phyloP scores from a whole-genome alignment of 2,329 filamentous ascomycete genomes.

The Penicillium sp. region DNA sequence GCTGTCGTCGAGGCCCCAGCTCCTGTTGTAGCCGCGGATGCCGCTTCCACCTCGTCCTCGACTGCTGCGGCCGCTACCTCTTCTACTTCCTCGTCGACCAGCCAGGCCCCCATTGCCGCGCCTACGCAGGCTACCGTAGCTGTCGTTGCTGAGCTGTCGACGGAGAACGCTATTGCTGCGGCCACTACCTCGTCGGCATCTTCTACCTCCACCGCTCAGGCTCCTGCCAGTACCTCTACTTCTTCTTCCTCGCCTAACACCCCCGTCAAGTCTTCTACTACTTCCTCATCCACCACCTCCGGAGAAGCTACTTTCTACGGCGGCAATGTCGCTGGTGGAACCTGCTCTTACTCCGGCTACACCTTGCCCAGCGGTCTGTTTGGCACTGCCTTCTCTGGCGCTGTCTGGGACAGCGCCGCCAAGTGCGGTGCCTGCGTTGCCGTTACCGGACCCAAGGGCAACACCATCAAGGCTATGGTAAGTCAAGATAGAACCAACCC shows the following conservation, averaged over 20 bases:
- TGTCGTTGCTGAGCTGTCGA: conserved; percentile 3
- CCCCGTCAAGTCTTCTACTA: conserved; percentile 28
- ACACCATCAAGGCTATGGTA: conserved; percentile 66
- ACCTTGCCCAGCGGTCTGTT: conserved; percentile 58
- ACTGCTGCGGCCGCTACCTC: neutral
- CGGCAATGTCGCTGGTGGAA: conserved; percentile 60
- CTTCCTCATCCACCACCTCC: conserved; percentile 12
- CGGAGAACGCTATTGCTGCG: conserved; percentile 7
- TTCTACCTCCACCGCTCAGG: neutral
- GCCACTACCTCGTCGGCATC: neutral
- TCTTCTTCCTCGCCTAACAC: conserved; percentile 12
- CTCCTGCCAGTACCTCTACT: conserved; percentile 9
- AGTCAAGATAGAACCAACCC: conserved; percentile 13
- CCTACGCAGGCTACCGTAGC: neutral
- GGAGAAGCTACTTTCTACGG: conserved; percentile 57
- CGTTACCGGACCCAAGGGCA: conserved; percentile 54
- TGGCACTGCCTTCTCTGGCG: conserved; percentile 62
- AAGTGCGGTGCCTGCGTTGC: conserved; percentile 64
- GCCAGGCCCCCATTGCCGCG: neutral
- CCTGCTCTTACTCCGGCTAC: conserved; percentile 65
- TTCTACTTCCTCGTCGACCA: conserved; percentile 6
- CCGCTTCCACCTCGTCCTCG: neutral
- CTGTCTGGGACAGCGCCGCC: conserved; percentile 56
- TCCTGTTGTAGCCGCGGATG: conserved; percentile 5
- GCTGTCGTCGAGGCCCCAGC: conserved; percentile 2